Percentiles rank a stretch among this genome's conserved stretches.
Evolutionary conservation across 768 basidiomycete genomes (phyloP).

Genomic region (Termitomyces sp.): DNA sequence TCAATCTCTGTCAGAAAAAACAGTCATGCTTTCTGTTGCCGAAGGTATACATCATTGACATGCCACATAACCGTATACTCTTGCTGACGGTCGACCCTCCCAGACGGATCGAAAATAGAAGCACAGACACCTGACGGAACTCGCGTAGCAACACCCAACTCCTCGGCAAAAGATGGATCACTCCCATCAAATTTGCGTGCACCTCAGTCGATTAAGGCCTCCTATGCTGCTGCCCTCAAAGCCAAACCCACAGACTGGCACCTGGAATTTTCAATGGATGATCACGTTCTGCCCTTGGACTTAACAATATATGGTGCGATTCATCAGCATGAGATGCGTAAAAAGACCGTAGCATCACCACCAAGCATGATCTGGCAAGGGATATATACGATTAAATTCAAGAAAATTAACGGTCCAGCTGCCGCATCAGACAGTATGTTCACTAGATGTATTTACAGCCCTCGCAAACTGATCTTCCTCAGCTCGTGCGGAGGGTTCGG

Average conservation of each 20-base stretch:
- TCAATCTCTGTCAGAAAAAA: constrained; percentile 67
- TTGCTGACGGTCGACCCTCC: not conserved
- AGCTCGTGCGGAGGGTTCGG: constrained; percentile 37
- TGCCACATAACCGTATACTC: not conserved
- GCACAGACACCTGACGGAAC: constrained; percentile 98
- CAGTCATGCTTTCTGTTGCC: constrained; percentile 76
- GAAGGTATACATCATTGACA: constrained; percentile 49
- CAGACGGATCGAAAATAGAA: constrained; percentile 90
- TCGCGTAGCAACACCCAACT: constrained; percentile 82
- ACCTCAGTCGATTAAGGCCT: constrained; percentile 39
- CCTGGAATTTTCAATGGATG: constrained; percentile 92
- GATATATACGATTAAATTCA: constrained; percentile 88
- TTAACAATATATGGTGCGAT: constrained; percentile 96
- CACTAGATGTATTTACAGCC: not conserved
- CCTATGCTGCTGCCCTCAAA: constrained; percentile 94
- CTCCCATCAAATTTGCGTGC: constrained; percentile 23
- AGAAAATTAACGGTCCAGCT: constrained; percentile 82
- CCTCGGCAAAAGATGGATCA: constrained; percentile 34
- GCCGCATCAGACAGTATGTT: constrained; percentile 58
- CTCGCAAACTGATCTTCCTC: not conserved
- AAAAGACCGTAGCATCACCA: constrained; percentile 58
- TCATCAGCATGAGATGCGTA: constrained; percentile 83
- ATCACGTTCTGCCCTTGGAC: constrained; percentile 76
- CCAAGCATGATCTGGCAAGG: constrained; percentile 84
- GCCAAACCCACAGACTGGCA: constrained; percentile 95